These are phyloP conservation scores for Oehlia diaphana DNA, from an alignment of 192 early-diverging fungal species.

Conservation along the genomic window DNA sequence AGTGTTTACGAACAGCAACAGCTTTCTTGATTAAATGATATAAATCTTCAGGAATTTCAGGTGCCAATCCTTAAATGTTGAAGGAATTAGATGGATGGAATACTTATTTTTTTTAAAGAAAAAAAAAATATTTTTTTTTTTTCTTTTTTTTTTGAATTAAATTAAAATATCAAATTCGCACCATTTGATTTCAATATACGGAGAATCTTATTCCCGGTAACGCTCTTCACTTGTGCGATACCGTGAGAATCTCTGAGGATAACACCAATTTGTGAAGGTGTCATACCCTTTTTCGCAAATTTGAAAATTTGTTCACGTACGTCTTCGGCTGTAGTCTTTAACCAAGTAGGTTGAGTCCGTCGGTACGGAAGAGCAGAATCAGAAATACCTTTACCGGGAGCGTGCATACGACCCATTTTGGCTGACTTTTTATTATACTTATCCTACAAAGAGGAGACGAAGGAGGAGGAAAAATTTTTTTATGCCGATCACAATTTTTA, in stretches of 20 bases:
- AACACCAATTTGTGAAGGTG: constrained; percentile 98
- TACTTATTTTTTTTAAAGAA: background rate
- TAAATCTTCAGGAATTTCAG: constrained; percentile 97
- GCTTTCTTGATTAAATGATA: constrained; percentile 99
- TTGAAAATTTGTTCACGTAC: constrained; percentile 99
- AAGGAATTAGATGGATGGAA: background rate
- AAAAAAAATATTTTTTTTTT: background rate
- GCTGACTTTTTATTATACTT: constrained; percentile 30
- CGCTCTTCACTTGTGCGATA: constrained; percentile 92
- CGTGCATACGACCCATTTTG: constrained; percentile 95
- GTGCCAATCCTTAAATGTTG: constrained; percentile 58
- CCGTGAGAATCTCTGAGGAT: constrained; percentile 96
- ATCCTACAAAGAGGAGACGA: constrained; percentile 3
- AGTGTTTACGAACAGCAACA: constrained; percentile 97
- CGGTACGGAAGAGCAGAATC: constrained; percentile 93
- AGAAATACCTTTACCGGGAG: constrained; percentile 96
- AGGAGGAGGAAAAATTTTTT: background rate
- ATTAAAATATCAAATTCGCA: constrained; percentile 3
- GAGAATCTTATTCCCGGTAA: constrained; percentile 99
- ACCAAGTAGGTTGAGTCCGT: constrained; percentile 95
- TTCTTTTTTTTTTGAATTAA: background rate
- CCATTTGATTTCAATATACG: constrained; percentile 98
- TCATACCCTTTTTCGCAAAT: constrained; percentile 98
- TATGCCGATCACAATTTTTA: background rate
- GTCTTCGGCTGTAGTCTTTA: constrained; percentile 96